Conservation (phyloP, 805 yeast species). For the Wickerhamiella sorbophila region DNA sequence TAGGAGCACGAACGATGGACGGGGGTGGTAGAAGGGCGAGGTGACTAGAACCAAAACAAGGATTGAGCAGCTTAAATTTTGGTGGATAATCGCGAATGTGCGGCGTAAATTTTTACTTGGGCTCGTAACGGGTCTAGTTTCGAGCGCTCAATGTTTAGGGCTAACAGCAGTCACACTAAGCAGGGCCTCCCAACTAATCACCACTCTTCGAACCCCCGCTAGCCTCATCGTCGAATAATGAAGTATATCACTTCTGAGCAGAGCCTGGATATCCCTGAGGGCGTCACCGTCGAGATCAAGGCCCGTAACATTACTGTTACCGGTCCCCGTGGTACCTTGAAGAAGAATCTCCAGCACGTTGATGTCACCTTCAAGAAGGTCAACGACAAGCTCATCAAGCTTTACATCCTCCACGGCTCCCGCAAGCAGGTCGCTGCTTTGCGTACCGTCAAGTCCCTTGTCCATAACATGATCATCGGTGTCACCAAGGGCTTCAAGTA, state of each 20-base stretch:
- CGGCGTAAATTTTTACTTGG: too few relatives aligned
- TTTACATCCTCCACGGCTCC: constrained; percentile 96
- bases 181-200: background rate
- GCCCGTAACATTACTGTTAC: constrained; percentile 80
- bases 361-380: constrained; percentile 82
- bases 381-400: constrained; percentile 57
- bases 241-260: constrained; percentile 83
- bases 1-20: too few relatives aligned
- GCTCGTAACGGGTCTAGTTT: too few relatives aligned
- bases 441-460: constrained; percentile 94
- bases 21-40: too few relatives aligned
- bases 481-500: constrained; percentile 98
- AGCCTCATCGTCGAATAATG: constrained; percentile 27
- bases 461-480: constrained; percentile 92
- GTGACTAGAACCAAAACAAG: too few relatives aligned
- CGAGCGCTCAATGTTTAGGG: background rate
- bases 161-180: background rate
- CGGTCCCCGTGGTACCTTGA: constrained; percentile 95
- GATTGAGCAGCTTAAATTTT: too few relatives aligned
- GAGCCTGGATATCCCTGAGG: constrained; percentile 76
- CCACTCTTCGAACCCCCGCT: background rate
- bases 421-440: constrained; percentile 99
- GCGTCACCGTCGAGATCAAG: constrained; percentile 80
- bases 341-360: constrained; percentile 85
- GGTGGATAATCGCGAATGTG: too few relatives aligned